Base-by-base conservation (phyloP, 352 stramenopile species). In the Globisporangium ultimum region DNA sequence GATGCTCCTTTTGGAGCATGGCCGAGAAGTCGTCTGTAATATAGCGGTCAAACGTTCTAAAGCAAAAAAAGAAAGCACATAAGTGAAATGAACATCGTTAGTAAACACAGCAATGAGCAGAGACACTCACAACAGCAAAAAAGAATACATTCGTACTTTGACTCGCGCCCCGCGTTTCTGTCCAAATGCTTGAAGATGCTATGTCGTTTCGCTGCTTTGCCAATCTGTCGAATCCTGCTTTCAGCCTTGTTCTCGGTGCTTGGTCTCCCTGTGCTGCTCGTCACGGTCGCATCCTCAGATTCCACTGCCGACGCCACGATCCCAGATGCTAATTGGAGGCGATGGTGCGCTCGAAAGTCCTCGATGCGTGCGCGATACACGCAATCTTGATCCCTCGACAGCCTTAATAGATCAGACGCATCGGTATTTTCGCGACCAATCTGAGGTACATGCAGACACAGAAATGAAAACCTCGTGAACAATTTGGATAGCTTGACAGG, bases 261-360 rank as follows among this genome's bases (percentile, higher is more conserved):
- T 13, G 70, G 55, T 43, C 68, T 58, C 1, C 66, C 72, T 61
- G 38, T 66, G 70, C 24, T 72, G 53, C 20, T 62, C 51, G 60
- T 84, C 68, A 32, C 58, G 2, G 58, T 64, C 4, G 48, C 21
- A 18, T 59, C 58, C 40, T 79, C 78, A 4, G 64, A 60, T 53
- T 87, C 76, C 50, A 87, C 70, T 7, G 75, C 75, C 3, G 85
- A 95, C 10, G 83, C 80, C 11, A 89, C 80, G 32, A 95, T 92
- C 0, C 79, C 84, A 2, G 84, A 89, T 8, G 86, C 86, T 1
- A 93, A 58, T 47, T 93, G 84, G 4, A 95, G 71, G 12, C 86
- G 81, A 56, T 95, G 84, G 21, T 93, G 84, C 3, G 84, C 86
- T 58, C 86, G 68, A 66, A 95, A 93, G 55, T 93, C 86, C 64